These are phyloP conservation scores for Diplodia intermedia DNA, from an alignment of 2,329 filamentous ascomycete species.

Conservation along the genomic window DNA sequence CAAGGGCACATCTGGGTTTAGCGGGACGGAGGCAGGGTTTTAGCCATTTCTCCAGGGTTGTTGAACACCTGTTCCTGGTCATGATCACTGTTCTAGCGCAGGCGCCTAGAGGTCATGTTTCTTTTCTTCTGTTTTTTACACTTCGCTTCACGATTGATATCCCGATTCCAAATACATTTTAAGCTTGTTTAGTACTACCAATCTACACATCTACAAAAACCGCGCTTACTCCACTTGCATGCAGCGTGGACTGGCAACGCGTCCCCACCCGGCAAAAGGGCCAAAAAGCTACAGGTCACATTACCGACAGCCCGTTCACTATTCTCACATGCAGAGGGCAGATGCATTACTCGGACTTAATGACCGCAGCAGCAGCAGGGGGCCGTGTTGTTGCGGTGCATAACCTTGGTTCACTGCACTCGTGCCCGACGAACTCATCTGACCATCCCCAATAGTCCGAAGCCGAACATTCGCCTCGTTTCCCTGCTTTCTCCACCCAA, in stretches of 20 bases:
- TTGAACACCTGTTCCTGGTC: neutral
- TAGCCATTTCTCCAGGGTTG: neutral
- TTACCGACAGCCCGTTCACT: neutral
- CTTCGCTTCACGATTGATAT: slow-evolving; percentile 20
- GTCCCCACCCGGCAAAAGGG: too few species aligned
- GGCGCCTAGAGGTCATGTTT: slow-evolving; percentile 19
- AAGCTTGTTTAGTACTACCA: neutral
- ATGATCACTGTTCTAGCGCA: slow-evolving; percentile 11
- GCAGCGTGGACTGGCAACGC: slow-evolving; percentile 1
- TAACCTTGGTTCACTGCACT: slow-evolving; percentile 19
- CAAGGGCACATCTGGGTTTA: slow-evolving; percentile 8
- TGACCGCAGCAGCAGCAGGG: neutral
- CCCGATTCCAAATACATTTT: slow-evolving; percentile 15
- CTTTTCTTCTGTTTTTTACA: neutral
- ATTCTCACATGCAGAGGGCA: slow-evolving; percentile 18
- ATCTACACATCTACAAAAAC: neutral
- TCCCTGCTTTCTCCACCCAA: slow-evolving; percentile 4
- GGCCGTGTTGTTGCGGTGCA: neutral
- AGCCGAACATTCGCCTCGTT: slow-evolving; percentile 2
- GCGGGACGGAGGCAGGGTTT: neutral
- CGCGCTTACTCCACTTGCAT: neutral
- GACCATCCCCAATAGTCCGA: slow-evolving; percentile 5
- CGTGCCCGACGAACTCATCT: slow-evolving; percentile 21
- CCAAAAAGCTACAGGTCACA: slow-evolving; percentile 18
- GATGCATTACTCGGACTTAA: neutral